phyloP scores from a whole-genome alignment of 495 filamentous ascomycete species.

The Cercophora scortea region DNA sequence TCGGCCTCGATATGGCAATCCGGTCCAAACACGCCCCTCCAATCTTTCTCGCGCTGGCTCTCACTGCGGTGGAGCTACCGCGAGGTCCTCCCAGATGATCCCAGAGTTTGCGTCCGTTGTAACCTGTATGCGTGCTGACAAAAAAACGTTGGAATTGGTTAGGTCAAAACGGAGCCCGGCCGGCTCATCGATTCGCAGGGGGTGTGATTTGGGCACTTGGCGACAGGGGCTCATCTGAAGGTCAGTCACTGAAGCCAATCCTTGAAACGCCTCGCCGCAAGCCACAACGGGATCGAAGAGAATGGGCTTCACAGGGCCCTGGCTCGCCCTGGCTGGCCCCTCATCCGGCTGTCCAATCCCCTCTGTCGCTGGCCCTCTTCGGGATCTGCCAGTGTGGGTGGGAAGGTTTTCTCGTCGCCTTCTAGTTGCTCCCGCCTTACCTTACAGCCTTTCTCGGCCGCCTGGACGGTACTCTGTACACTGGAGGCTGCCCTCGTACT shows the following conservation, averaged over 20 bases:
- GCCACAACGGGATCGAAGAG: slow-evolving; percentile 8
- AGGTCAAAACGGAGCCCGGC: slow-evolving; percentile 7
- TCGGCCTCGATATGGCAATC: neutral
- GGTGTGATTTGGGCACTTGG: slow-evolving; percentile 21
- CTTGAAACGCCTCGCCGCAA: slow-evolving; percentile 15
- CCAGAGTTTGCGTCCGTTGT: too few relatives aligned
- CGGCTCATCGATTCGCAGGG: slow-evolving; percentile 11
- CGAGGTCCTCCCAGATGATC: too few relatives aligned
- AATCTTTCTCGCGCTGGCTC: too few relatives aligned
- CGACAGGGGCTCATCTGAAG: slow-evolving; percentile 20
- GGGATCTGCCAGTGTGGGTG: neutral
- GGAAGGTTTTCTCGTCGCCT: neutral
- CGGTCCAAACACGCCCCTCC: too few relatives aligned
- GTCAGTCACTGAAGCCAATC: slow-evolving; percentile 25
- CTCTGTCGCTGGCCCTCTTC: neutral
- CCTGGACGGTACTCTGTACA: neutral
- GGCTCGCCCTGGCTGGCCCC: neutral
- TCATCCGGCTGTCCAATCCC: slow-evolving; percentile 3
- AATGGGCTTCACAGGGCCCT: neutral
- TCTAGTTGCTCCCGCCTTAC: neutral
- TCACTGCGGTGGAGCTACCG: too few relatives aligned
- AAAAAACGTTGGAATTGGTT: slow-evolving; percentile 1
- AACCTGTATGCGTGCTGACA: slow-evolving; percentile 13
- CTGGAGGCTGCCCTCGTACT: too few relatives aligned
- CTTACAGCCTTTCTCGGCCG: neutral